These are phyloP conservation scores for Thielaviopsis ethacetica DNA, from an alignment of 2,329 filamentous ascomycete species.

Conservation along the genomic window DNA sequence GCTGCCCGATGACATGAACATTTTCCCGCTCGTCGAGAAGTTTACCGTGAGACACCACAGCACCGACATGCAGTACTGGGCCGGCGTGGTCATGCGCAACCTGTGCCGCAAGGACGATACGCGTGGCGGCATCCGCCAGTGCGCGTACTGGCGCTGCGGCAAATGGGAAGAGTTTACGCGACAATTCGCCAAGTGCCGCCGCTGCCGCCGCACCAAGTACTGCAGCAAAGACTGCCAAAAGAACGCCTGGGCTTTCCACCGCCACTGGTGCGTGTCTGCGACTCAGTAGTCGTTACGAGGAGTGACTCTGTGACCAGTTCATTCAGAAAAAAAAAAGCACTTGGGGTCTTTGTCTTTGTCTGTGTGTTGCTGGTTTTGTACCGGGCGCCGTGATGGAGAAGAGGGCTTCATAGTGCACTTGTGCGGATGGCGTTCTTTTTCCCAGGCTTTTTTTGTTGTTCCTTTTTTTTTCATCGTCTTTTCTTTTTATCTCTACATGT, in stretches of 20 bases:
- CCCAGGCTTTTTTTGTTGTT: neutral
- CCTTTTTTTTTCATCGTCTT: constrained; percentile 7
- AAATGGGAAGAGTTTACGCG: constrained; percentile 96
- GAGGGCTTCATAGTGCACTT: too few relatives aligned
- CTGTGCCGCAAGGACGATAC: constrained; percentile 95
- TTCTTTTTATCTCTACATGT: constrained; percentile 8
- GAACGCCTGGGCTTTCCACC: constrained; percentile 94
- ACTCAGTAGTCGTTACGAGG: constrained; percentile 25
- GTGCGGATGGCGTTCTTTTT: neutral
- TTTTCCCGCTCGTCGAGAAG: constrained; percentile 95
- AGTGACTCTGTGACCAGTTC: constrained; percentile 11
- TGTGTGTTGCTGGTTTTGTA: neutral
- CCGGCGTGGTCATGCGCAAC: constrained; percentile 96
- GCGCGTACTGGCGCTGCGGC: constrained; percentile 93
- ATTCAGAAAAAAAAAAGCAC: neutral
- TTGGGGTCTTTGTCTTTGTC: neutral
- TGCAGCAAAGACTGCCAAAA: constrained; percentile 99
- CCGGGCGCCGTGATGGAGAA: neutral
- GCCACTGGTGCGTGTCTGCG: constrained; percentile 88
- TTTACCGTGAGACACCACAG: constrained; percentile 93
- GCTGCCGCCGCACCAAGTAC: constrained; percentile 93
- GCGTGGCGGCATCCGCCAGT: constrained; percentile 85
- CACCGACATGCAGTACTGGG: constrained; percentile 99
- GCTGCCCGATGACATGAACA: constrained; percentile 88
- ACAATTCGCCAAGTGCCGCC: constrained; percentile 94